A percentile compares a stretch with the other conserved stretches of the same genome.
phyloP scores from a whole-genome alignment of 441 rosid species.

The Pelargonium citronellum region DNA sequence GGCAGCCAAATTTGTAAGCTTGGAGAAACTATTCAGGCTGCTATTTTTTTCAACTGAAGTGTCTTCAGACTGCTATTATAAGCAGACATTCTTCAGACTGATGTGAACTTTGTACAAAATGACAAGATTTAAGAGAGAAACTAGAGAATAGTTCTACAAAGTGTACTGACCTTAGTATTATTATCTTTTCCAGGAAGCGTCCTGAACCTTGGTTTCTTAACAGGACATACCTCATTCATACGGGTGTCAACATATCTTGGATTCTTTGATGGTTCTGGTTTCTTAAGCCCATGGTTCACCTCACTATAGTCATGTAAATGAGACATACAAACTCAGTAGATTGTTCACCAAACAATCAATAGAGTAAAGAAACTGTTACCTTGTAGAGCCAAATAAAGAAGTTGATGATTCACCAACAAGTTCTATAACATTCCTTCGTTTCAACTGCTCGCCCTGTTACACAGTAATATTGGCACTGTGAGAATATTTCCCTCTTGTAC shows the following conservation, averaged over 20 bases:
- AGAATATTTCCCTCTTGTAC: not conserved
- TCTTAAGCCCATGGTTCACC: constrained; percentile 44
- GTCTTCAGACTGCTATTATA: constrained; percentile 29
- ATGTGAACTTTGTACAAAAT: constrained; percentile 10
- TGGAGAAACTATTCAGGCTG: constrained; percentile 42
- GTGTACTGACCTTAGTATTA: constrained; percentile 44
- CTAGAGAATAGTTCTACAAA: constrained; percentile 7
- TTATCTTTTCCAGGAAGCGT: constrained; percentile 51
- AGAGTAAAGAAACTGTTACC: constrained; percentile 28
- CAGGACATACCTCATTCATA: constrained; percentile 71
- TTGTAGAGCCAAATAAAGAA: constrained; percentile 34
- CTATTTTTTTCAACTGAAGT: constrained; percentile 34
- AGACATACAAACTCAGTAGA: constrained; percentile 22
- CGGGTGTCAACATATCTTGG: constrained; percentile 65
- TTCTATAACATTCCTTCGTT: constrained; percentile 43
- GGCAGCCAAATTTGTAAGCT: constrained; percentile 52
- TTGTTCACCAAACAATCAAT: constrained; percentile 11
- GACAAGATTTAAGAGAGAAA: constrained; percentile 15
- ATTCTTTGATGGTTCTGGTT: constrained; percentile 39
- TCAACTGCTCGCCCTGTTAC: constrained; percentile 79
- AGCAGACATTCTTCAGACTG: not conserved
- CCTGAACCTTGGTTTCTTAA: constrained; percentile 61
- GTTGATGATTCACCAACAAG: constrained; percentile 46
- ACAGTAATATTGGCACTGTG: not conserved
- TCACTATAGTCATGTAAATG: constrained; percentile 26